Base-by-base conservation (phyloP, 495 filamentous ascomycete genomes). In the Recurvomyces mirabilis region DNA sequence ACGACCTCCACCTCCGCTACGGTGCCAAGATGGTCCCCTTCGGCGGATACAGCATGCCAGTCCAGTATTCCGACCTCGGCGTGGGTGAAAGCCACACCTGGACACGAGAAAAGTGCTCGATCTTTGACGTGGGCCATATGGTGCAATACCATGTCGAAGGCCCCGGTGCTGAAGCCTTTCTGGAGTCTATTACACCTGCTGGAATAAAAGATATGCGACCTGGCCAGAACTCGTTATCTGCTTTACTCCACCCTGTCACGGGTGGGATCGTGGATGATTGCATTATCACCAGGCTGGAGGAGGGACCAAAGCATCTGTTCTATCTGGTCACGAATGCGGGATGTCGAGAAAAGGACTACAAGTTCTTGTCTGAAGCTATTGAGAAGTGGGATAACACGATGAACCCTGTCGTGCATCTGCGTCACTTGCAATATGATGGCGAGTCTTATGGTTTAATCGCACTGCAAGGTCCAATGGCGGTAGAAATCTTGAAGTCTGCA, bases 1-100 rank as follows among this genome's bases (percentile, higher is more conserved):
- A 93, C 66, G 78, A 88, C 54, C 67, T 96, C 19, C 89, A 98
- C 61, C 51, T 86, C 40, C 64, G 67, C 24, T 65, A 84, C 58
- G 86, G 85, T 52, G 91, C 73, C 31, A 94, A 93, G 65, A 93
- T 98, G 79, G 88, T 96, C 42, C 84, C 84, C n/a, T 98, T 94
- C 59, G 89, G 82, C 43, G 88, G 87, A 49, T 96, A 78, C 67
- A 69, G 72, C 41, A 96, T 98, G 91, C 93, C 91, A 14, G 75
- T 98, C 20, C 80, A 87, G 52, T 98, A 96, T 65, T 58, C 68
- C 19, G 78, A 79, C 49, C 69, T 84, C 47, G 74, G 75, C 56
- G 75, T 94, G 51, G 70, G 71, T 38, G 78, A 82, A 37, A 89
- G 83, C 50, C 91, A 98, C 66, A 66, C 75, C 47, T 94, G 85